phyloP scores from a whole-genome alignment of 441 rosid genomes.

The Pelargonium citronellum region DNA sequence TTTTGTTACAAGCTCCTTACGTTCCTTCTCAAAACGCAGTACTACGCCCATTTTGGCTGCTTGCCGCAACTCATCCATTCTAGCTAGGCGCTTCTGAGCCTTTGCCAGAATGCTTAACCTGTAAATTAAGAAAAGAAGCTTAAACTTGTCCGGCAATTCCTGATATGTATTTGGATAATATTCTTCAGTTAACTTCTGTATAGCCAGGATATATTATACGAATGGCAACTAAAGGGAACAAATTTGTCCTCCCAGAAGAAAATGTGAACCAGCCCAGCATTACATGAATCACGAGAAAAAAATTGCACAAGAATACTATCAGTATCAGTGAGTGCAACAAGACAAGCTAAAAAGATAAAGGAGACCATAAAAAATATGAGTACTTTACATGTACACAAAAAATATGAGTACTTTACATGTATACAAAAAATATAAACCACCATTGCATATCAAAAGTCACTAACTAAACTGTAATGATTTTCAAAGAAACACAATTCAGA shows the following conservation, averaged over 20 bases:
- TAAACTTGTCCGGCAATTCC: not conserved
- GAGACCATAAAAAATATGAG: not conserved
- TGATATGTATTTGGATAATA: not conserved
- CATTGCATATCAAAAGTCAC: not conserved
- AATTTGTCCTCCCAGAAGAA: no score
- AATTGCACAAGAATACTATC: not conserved
- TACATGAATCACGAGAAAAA: not conserved
- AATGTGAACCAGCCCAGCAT: not conserved
- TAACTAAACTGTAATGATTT: not conserved
- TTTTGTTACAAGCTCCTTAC: constrained; percentile 75
- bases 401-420: not conserved
- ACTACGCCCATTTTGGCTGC: constrained; percentile 83
- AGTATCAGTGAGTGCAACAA: not conserved
- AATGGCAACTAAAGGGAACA: no score
- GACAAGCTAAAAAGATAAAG: not conserved
- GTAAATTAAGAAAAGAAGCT: constrained; percentile 11
- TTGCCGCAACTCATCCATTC: constrained; percentile 82
- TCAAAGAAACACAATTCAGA: not conserved
- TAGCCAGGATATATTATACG: no score
- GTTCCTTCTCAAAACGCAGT: constrained; percentile 67
- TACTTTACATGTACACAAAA: not conserved
- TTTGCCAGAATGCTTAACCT: constrained; percentile 77
- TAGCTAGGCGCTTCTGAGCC: constrained; percentile 76
- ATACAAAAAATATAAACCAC: not conserved
- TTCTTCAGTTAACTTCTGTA: not conserved